phyloP scores from a whole-genome alignment of 805 yeast genomes.

The Lachancea sp. region DNA sequence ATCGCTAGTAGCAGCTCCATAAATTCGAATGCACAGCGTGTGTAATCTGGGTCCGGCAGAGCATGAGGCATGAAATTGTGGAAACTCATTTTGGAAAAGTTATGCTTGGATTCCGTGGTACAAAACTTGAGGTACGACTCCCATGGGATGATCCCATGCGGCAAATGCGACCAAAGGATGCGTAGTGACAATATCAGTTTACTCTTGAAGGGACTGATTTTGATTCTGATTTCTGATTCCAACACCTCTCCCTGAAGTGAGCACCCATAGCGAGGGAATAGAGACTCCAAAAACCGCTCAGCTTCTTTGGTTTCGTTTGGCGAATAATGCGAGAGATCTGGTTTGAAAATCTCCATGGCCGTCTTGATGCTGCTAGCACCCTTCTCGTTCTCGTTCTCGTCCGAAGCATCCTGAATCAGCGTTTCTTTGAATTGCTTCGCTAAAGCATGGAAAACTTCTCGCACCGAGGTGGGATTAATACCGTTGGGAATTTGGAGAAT shows the following conservation, averaged over 20 bases:
- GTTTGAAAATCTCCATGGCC: slow-evolving; percentile 32
- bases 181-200: slow-evolving; percentile 28
- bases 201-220: slow-evolving; percentile 20
- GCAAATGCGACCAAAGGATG: slow-evolving; percentile 33
- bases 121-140: slow-evolving; percentile 28
- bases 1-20: slow-evolving; percentile 32
- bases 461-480: slow-evolving; percentile 31
- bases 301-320: slow-evolving; percentile 28
- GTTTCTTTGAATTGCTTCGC: slow-evolving; percentile 28
- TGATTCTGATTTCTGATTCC: slow-evolving; percentile 18
- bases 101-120: slow-evolving; percentile 20
- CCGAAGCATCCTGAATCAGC: slow-evolving; percentile 15
- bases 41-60: slow-evolving; percentile 33
- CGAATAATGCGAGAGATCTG: slow-evolving; percentile 32
- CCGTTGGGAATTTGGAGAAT: slow-evolving; percentile 19
- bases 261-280: slow-evolving; percentile 37
- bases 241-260: slow-evolving; percentile 31
- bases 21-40: slow-evolving; percentile 35
- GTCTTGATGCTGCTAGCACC: slow-evolving; percentile 15
- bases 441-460: slow-evolving; percentile 33
- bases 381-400: slow-evolving; percentile 13
- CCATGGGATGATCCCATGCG: slow-evolving; percentile 35
- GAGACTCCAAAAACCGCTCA: slow-evolving; percentile 23
- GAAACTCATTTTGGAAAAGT: slow-evolving; percentile 29
- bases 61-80: slow-evolving; percentile 32